A percentile compares a stretch with the other conserved stretches of the same genome.
phyloP scores from a whole-genome alignment of 2,329 filamentous ascomycete genomes.

The Spiromastix sp. region DNA sequence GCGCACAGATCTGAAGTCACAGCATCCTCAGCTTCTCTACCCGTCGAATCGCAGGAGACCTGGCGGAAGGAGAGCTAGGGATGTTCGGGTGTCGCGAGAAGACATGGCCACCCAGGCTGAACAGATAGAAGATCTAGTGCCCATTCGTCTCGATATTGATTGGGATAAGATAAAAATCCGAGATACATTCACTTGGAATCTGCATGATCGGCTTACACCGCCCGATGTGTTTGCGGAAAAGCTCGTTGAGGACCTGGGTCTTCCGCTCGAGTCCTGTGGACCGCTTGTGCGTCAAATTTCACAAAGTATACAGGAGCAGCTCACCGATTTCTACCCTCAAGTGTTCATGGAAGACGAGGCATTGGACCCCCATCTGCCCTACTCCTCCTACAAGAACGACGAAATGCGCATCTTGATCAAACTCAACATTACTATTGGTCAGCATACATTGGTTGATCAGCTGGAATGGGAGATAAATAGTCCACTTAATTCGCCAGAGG shows the following conservation, averaged over 20 bases:
- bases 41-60: slow-evolving; percentile 65
- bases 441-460: slow-evolving; percentile 87
- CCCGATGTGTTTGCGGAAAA: slow-evolving; percentile 78
- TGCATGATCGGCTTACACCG: slow-evolving; percentile 76
- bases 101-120: slow-evolving; percentile 80
- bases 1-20: slow-evolving; percentile 60
- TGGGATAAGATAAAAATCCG: slow-evolving; percentile 91
- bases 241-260: slow-evolving; percentile 72
- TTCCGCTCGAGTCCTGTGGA: slow-evolving; percentile 56
- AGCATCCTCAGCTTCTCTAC: slow-evolving; percentile 63
- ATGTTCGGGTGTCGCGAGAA: slow-evolving; percentile 64
- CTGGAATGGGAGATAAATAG: slow-evolving; percentile 99
- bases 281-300: slow-evolving; percentile 53
- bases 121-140: slow-evolving; percentile 81
- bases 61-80: slow-evolving; percentile 63
- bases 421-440: slow-evolving; percentile 93
- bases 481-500: slow-evolving; percentile 82
- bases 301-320: slow-evolving; percentile 71
- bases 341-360: slow-evolving; percentile 83
- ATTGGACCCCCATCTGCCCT: slow-evolving; percentile 79
- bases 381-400: slow-evolving; percentile 93
- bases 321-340: slow-evolving; percentile 88
- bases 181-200: slow-evolving; percentile 97
- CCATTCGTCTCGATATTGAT: slow-evolving; percentile 84
- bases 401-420: slow-evolving; percentile 97